Conservation (phyloP, 1,139 yeast species). For the Hemisphaericaspora subhashii region DNA sequence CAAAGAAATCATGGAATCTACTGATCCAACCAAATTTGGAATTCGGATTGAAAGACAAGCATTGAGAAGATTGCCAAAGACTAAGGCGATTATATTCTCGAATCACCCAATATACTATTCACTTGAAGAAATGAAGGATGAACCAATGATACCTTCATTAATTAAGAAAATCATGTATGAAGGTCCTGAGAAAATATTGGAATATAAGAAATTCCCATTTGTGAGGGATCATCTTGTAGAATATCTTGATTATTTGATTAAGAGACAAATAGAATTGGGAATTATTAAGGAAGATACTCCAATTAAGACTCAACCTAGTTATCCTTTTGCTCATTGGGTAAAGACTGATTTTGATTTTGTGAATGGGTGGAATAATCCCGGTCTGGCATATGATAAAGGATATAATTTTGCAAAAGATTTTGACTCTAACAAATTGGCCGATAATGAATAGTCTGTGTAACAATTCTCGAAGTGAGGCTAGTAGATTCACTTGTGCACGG, state of each 20-base stretch:
- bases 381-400: constrained; percentile 24
- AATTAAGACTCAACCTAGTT: constrained; percentile 56
- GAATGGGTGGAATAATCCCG: constrained; percentile 53
- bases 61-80: constrained; percentile 47
- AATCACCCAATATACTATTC: constrained; percentile 72
- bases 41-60: constrained; percentile 63
- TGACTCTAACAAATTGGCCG: constrained; percentile 20
- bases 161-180: constrained; percentile 61
- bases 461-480: too few relatives aligned
- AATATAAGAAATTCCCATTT: constrained; percentile 59
- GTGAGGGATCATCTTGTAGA: constrained; percentile 60
- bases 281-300: constrained; percentile 58
- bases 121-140: constrained; percentile 76
- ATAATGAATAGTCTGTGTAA: constrained; percentile 17
- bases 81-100: constrained; percentile 52
- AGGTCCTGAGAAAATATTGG: constrained; percentile 64
- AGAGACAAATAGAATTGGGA: constrained; percentile 58
- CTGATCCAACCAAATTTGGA: constrained; percentile 47
- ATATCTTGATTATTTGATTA: constrained; percentile 55
- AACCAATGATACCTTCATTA: constrained; percentile 69
- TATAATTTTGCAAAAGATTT: constrained; percentile 21
- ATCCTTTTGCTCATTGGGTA: constrained; percentile 60
- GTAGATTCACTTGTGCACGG: too few relatives aligned
- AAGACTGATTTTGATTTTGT: constrained; percentile 39
- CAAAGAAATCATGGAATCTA: constrained; percentile 32